Percentiles rank a stretch among this genome's conserved stretches.
Evolutionary conservation across 2,329 filamentous ascomycete genomes (phyloP).

Genomic region (Diplodia intermedia): DNA sequence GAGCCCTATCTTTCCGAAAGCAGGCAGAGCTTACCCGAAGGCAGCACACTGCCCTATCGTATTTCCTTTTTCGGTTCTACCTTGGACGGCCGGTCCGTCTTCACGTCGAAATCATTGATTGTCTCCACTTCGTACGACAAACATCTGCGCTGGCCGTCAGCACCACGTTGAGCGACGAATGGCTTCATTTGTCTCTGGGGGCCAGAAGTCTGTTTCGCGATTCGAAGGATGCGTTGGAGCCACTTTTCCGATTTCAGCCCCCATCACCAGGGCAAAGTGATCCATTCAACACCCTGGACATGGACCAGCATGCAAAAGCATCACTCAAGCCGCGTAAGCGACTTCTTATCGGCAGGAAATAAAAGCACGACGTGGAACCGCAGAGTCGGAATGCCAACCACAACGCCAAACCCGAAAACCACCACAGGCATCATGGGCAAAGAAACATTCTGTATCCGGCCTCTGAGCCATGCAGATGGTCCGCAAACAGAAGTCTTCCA

Average conservation of each 20-base stretch:
- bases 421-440: neutral
- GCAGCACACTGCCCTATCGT: neutral
- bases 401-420: neutral
- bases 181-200: neutral
- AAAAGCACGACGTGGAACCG: neutral
- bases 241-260: neutral
- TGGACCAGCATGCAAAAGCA: neutral
- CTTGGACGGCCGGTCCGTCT: neutral
- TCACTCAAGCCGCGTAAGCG: slow-evolving; percentile 1
- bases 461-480: neutral
- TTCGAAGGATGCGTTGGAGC: neutral
- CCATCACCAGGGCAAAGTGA: neutral
- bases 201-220: neutral
- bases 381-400: neutral
- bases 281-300: neutral
- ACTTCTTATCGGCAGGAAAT: neutral
- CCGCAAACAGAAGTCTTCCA: neutral
- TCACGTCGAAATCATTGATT: neutral
- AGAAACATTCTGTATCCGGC: slow-evolving; percentile 3
- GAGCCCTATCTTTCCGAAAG: neutral
- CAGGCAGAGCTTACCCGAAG: neutral
- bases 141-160: neutral
- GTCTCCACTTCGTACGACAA: slow-evolving; percentile 1
- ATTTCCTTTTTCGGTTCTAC: neutral
- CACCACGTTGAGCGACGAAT: neutral